Percentiles rank a stretch among this genome's conserved stretches.
Evolutionary conservation across 257 asterid species (phyloP).

Genomic region (Fraxinus quadrangulata): DNA sequence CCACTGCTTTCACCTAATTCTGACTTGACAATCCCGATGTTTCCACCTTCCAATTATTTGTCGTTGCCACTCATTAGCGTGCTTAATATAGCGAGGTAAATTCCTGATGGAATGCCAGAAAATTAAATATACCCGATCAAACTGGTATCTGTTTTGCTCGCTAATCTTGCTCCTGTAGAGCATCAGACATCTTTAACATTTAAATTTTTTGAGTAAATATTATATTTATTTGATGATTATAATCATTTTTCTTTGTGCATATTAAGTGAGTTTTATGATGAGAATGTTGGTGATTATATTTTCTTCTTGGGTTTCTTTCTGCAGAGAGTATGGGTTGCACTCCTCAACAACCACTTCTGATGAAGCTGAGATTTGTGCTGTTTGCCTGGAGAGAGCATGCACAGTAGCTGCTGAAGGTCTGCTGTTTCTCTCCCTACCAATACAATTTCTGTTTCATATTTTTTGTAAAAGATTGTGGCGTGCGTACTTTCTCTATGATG

Average conservation of each 20-base stretch:
- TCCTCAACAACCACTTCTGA: slow-evolving; percentile 64
- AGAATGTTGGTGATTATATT: not conserved
- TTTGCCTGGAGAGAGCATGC: slow-evolving; percentile 91
- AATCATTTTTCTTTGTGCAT: not conserved
- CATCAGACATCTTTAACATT: not conserved
- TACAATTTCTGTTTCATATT: not conserved
- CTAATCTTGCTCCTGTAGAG: not conserved
- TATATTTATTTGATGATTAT: too few species aligned
- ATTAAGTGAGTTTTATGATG: not conserved
- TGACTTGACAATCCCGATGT: slow-evolving; percentile 56
- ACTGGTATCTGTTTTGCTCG: not conserved
- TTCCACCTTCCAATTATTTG: slow-evolving; percentile 81
- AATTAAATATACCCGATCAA: not conserved
- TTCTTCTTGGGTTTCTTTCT: slow-evolving; percentile 14
- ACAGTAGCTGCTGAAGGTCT: slow-evolving; percentile 84
- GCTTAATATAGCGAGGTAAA: slow-evolving; percentile 88
- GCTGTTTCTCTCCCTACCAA: slow-evolving; percentile 16
- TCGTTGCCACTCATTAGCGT: slow-evolving; percentile 93
- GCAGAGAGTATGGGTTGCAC: slow-evolving; percentile 83
- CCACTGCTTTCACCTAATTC: slow-evolving; percentile 74
- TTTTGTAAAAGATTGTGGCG: too few species aligned
- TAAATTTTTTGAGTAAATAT: not conserved
- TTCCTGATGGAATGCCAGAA: not conserved
- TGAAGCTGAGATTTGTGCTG: slow-evolving; percentile 88
- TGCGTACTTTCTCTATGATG: too few species aligned